Base-by-base conservation (phyloP, 163 green algal genomes). In the Chlamydomonas reinhardtii region DNA sequence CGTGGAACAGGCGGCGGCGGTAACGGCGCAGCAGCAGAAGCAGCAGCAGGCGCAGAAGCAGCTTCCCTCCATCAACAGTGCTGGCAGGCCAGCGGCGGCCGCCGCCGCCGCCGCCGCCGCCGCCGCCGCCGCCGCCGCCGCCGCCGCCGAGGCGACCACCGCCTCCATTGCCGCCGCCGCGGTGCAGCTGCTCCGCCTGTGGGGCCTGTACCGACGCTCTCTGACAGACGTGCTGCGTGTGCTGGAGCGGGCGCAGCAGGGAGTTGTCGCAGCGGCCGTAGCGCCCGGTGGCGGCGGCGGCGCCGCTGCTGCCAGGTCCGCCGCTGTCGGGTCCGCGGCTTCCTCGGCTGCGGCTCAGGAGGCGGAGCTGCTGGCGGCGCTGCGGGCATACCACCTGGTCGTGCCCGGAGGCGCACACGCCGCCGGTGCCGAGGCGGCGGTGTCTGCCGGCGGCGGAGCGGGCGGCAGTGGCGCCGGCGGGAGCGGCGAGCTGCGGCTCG, bases 331-430 rank as follows among this genome's bases (percentile, higher is more conserved):
- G 48, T 56, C 48, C 11, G 48, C 14, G 12, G 14, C 14, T 17
- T 24, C 34, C 9, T 35, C 39, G 6, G 31, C 17, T 8, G 56
- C 74, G 0, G 22, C 34, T 2, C 74, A 34, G 8, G 74, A 82
- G 20, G 56, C 54, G 0, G 4, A 19, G 5, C 8, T 72, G 11
- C 34, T 82, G 0, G 54, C 56, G 0, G 74, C 56, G 2, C 52
- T 82, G 37, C 74, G 71, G 25, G 12, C 74, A 0, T 82, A 72
- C 74, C 74, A 82, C 62, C 15, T 27, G 19, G 74, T 82, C 15
- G n/a, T 32, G 17, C 52, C 73, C 22, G 70, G 34, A 32, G 68
- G 31, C 64, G 24, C 29, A n/a, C 24, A 35, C 15, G 64, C 24
- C 64, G 15, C n/a, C 32, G 31, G 31, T 17, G 68, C 48, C 6